A percentile compares a stretch with the other conserved stretches of the same genome.
These are phyloP conservation scores for Fomitopsis schrenkii DNA, from an alignment of 1,284 basidiomycete species.

Conservation along the genomic window DNA sequence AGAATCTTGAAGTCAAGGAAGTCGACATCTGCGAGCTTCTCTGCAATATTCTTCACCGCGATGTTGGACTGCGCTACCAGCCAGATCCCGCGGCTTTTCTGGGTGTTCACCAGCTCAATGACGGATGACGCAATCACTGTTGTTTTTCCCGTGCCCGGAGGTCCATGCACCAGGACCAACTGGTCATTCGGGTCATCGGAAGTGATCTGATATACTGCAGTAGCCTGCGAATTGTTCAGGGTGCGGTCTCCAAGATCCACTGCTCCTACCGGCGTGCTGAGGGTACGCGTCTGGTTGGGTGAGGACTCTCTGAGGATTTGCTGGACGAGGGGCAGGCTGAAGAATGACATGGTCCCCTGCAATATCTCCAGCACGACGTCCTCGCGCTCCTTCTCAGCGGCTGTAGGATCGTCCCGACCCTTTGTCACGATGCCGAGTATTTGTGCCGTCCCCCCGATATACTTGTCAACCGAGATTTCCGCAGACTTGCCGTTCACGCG, in stretches of 20 bases:
- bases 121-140: conserved; percentile 30
- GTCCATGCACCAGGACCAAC: conserved; percentile 16
- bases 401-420: conserved; percentile 17
- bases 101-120: conserved; percentile 12
- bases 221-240: conserved; percentile 17
- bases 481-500: conserved; percentile 12
- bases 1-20: conserved; percentile 38
- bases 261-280: neutral
- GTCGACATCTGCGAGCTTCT: conserved; percentile 34
- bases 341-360: conserved; percentile 2
- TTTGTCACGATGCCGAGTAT: conserved; percentile 14
- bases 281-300: neutral
- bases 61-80: conserved; percentile 35
- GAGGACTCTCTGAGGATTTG: conserved; percentile 1
- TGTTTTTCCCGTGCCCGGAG: conserved; percentile 31
- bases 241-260: conserved; percentile 3
- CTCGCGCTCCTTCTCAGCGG: conserved; percentile 13
- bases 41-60: conserved; percentile 51
- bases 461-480: conserved; percentile 1
- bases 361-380: conserved; percentile 5
- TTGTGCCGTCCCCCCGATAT: conserved; percentile 1
- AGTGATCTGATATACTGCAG: conserved; percentile 13
- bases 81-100: conserved; percentile 18
- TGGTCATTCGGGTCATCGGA: conserved; percentile 1
- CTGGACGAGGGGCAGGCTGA: conserved; percentile 7